Evolutionary conservation across 106 monocot species (phyloP), one percentile per base, ranked within the genome.

Genomic region (Phalaenopsis equestris): DNA sequence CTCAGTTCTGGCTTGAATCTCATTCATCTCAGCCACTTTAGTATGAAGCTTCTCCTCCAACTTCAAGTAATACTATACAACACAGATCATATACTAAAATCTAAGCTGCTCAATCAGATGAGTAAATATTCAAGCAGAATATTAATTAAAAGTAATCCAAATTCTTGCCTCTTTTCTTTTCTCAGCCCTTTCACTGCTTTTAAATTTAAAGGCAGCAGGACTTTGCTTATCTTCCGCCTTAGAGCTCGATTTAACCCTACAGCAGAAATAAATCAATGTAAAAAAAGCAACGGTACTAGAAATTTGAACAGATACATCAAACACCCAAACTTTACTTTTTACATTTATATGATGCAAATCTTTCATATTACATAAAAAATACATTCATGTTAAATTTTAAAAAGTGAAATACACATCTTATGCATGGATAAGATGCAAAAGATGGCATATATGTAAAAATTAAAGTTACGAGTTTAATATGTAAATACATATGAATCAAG

Each of bases 111-210:
- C 24, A 19, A 18, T 56, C 30, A 55, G 30, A 15, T 19, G 8
- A 42, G 48, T 1, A 17, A 55, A 46, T 76, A 43, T 7, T 46
- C 14, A 45, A 39, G 46, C 10, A 3, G 17, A 70, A 79, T 17
- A 38, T 48, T 38, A 19, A 75, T 36, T 56, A 16, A 23, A 55
- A 82, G 21, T 14, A 68, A 75, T 8, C 47, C 21, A 68, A n/a
- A 45, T 57, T 45, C 82, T 82, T 91, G 67, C 94, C 94, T 94
- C 88, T 85, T 88, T 91, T 64, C 91, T 89, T 81, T 85, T 87
- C 68, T 94, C 91, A 72, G 89, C 89, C 83, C 94, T 89, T 88
- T 91, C 86, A 86, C 88, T 80, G 73, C 87, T 86, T 91, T 82
- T 91, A 41, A 89, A 88, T 48, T 17, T 87, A 67, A 93, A 93